These are phyloP conservation scores for Mycena belliarum DNA, from an alignment of 768 basidiomycete genomes.

Conservation along the genomic window DNA sequence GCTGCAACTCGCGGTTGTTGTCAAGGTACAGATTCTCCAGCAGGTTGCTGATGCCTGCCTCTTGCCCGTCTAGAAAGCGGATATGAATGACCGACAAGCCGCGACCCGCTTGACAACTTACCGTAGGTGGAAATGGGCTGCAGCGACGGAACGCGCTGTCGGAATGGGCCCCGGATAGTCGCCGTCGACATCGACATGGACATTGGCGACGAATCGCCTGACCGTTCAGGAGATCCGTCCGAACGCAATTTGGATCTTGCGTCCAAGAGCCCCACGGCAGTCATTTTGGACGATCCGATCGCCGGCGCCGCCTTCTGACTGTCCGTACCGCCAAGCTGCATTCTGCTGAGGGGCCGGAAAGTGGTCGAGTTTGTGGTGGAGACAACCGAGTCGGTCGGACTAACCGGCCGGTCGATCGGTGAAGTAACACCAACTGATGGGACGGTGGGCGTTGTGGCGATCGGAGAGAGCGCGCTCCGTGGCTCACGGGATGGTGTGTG, in stretches of 20 bases:
- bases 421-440: slow-evolving; percentile 29
- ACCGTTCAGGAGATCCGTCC: slow-evolving; percentile 68
- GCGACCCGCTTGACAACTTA: slow-evolving; percentile 31
- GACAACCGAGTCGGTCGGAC: slow-evolving; percentile 81
- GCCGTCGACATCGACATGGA: slow-evolving; percentile 64
- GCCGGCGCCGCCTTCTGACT: slow-evolving; percentile 88
- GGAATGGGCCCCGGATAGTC: slow-evolving; percentile 49
- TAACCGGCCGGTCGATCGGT: slow-evolving; percentile 59
- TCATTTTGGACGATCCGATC: slow-evolving; percentile 81
- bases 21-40: slow-evolving; percentile 90
- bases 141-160: slow-evolving; percentile 51
- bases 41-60: slow-evolving; percentile 85
- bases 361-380: slow-evolving; percentile 70
- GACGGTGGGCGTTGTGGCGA: slow-evolving; percentile 31
- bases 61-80: slow-evolving; percentile 70
- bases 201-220: slow-evolving; percentile 78
- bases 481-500: slow-evolving; percentile 46
- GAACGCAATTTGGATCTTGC: slow-evolving; percentile 66
- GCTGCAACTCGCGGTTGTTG: slow-evolving; percentile 79
- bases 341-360: slow-evolving; percentile 55
- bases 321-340: slow-evolving; percentile 73
- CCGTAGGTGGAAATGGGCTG: slow-evolving; percentile 74
- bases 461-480: slow-evolving; percentile 41
- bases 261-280: slow-evolving; percentile 81
- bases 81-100: background rate